Conservation (phyloP, 192 early-diverging fungal species). For the Rhizophagus clarus region DNA sequence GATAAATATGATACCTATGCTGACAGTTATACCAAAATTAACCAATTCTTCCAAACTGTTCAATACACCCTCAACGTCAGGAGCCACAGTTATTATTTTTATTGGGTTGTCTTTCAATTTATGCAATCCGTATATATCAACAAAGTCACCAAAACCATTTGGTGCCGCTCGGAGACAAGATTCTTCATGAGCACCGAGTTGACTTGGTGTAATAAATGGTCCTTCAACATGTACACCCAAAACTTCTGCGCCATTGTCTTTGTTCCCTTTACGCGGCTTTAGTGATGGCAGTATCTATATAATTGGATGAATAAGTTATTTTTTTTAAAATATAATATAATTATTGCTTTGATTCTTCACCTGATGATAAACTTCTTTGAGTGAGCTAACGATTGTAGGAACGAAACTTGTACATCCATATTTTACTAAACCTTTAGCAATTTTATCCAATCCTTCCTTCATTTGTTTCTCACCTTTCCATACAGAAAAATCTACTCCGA, state of each 20-base stretch:
- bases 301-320: background rate
- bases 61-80: constrained; percentile 74
- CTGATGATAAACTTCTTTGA: constrained; percentile 69
- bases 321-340: background rate
- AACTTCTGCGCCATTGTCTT: constrained; percentile 65
- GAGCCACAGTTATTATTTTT: constrained; percentile 76
- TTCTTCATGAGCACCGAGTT: constrained; percentile 77
- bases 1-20: constrained; percentile 48
- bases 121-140: constrained; percentile 66
- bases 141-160: constrained; percentile 64
- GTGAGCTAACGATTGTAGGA: constrained; percentile 79
- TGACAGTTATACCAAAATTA: constrained; percentile 64
- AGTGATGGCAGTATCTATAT: constrained; percentile 58
- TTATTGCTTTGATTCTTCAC: constrained; percentile 35
- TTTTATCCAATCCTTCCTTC: constrained; percentile 61
- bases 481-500: constrained; percentile 75
- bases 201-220: constrained; percentile 66
- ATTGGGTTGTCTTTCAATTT: constrained; percentile 48
- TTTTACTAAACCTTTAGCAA: constrained; percentile 74
- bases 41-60: constrained; percentile 67
- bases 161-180: constrained; percentile 61
- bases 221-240: constrained; percentile 68
- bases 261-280: constrained; percentile 63
- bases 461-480: constrained; percentile 60
- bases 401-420: constrained; percentile 82